Base-by-base conservation (phyloP, 768 basidiomycete species). In the Macrolepiota dolichaula region DNA sequence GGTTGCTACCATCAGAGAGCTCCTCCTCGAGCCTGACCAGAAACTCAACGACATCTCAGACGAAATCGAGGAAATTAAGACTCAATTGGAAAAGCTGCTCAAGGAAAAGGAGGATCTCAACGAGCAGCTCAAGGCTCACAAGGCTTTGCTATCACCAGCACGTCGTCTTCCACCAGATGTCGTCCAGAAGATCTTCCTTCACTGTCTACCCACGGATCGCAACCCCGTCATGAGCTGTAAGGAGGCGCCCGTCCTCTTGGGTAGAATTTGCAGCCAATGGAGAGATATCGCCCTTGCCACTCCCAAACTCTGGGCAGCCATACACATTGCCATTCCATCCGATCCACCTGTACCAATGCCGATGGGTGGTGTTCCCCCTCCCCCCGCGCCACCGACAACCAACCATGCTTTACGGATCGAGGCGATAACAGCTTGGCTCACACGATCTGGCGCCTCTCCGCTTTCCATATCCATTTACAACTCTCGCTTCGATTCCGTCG, bases 211-310 rank as follows among this genome's bases (percentile, higher is more conserved):
- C 7, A 51, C 55, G 4, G 63, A 66, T 13, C 66, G 64, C 40
- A 69, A 69, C 52, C 60, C 68, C 4, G 59, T 63, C 38, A 66
- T 69, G 65, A 63, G 63, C 38, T 37, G 44, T 19, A 58, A 36
- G 12, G 65, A 66, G 44, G 66, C 68, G 5, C 68, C 68, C 25
- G 24, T 67, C 29, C 40, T 66, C 17, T 63, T 66, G 11, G 65
- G 63, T 2, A 64, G 62, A 9, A 53, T 69, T 15, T 69, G 64
- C 50, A 65, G 63, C 29, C 57, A 62, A 17, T 69, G 68, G 68
- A 55, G 68, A 25, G 53, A 61, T 12, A 51, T 69, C 7, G 57
- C 63, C 4, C 52, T 64, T 2, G 56, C 47, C 17, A 63, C 63
- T 9, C 64, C 68, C 17, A 58, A 63, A 9, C 59, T 69, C 24